Conservation (phyloP, 129 eudicot species). For the Flaveria brownii region DNA sequence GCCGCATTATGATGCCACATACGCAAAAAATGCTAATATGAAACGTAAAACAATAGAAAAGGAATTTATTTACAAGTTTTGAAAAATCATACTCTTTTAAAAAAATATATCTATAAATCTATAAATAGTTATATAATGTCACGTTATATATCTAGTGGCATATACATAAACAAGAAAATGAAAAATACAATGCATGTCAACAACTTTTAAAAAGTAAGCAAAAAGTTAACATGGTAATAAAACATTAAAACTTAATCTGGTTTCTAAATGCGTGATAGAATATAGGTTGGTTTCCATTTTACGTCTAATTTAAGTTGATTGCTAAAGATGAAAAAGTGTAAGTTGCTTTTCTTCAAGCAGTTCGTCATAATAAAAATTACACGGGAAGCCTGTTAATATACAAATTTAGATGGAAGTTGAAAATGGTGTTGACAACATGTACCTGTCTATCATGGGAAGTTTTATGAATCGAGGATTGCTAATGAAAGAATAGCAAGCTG, state of each 20-base stretch:
- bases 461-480: conserved; percentile 8
- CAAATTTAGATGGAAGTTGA: neutral
- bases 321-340: neutral
- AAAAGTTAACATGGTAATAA: neutral
- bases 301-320: neutral
- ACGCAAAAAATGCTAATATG: neutral
- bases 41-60: neutral
- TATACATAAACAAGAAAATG: neutral
- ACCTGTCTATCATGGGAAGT: conserved; percentile 16
- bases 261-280: neutral
- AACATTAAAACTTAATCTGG: neutral
- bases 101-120: neutral
- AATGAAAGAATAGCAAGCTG: neutral
- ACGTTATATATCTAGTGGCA: neutral
- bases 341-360: neutral
- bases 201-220: neutral
- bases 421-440: neutral
- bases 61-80: neutral
- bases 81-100: neutral
- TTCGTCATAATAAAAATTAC: neutral
- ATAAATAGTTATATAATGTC: neutral
- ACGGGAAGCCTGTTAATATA: neutral
- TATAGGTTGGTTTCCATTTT: neutral
- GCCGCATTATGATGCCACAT: neutral
- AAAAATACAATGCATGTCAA: neutral